Conservation (phyloP, 352 stramenopile species). For the Phytopythium sindhum region DNA sequence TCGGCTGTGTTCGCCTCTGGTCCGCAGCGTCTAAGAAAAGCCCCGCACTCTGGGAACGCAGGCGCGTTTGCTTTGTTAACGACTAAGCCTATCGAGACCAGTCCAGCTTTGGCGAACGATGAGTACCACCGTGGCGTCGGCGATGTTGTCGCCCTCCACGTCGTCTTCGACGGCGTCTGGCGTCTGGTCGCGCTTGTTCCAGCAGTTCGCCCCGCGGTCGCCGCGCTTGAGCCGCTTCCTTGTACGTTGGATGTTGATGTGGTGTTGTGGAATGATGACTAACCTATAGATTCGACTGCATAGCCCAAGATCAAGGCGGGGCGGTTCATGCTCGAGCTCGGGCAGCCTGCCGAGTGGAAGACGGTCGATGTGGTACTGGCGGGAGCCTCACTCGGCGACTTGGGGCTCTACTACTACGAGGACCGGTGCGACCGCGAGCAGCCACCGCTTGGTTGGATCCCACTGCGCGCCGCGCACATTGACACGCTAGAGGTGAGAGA, state of each 20-base stretch:
- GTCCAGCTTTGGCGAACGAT: neutral
- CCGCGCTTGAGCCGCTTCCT: slow-evolving; percentile 36
- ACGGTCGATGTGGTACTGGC: slow-evolving; percentile 64
- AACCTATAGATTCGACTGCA: neutral
- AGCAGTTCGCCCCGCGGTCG: slow-evolving; percentile 32
- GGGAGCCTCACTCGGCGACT: slow-evolving; percentile 38
- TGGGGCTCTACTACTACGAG: slow-evolving; percentile 71
- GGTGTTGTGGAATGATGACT: neutral
- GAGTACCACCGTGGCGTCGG: neutral
- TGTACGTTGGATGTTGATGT: slow-evolving; percentile 24
- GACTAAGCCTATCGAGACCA: too few species aligned
- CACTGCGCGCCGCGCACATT: slow-evolving; percentile 59
- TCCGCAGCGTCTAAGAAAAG: neutral
- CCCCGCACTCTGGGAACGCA: neutral
- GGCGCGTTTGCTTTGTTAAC: neutral
- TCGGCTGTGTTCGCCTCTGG: neutral
- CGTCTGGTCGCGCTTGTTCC: slow-evolving; percentile 53
- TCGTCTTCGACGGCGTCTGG: slow-evolving; percentile 5
- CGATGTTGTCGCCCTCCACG: neutral
- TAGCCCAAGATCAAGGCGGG: slow-evolving; percentile 67
- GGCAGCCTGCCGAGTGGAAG: slow-evolving; percentile 47
- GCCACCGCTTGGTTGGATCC: slow-evolving; percentile 45
- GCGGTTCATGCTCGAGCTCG: slow-evolving; percentile 54
- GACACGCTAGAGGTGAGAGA: slow-evolving; percentile 48
- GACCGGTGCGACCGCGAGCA: slow-evolving; percentile 26